phyloP scores from a whole-genome alignment of 805 yeast species.

The Starmerella floricola region DNA sequence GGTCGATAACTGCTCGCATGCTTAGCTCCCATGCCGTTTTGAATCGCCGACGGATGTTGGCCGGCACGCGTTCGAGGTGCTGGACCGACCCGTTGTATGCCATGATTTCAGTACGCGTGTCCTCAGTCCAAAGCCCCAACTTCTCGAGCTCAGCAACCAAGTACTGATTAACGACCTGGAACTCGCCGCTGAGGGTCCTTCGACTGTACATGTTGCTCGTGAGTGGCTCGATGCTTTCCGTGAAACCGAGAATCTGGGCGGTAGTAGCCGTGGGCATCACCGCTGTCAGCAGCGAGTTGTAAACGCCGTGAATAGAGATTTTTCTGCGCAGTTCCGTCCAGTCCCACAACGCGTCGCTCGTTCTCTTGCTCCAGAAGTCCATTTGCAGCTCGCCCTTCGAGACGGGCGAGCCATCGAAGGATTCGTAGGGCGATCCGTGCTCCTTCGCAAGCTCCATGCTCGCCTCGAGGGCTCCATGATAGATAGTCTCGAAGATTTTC shows the following conservation, averaged over 20 bases:
- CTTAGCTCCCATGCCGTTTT: constrained; percentile 92
- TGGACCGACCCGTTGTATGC: constrained; percentile 76
- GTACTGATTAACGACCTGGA: constrained; percentile 76
- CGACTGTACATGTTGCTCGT: constrained; percentile 82
- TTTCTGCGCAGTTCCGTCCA: constrained; percentile 58
- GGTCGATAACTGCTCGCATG: constrained; percentile 64
- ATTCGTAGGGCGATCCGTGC: constrained; percentile 50
- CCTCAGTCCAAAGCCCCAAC: constrained; percentile 65
- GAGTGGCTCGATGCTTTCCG: constrained; percentile 87
- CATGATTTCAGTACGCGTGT: constrained; percentile 60
- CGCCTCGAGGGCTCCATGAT: constrained; percentile 79
- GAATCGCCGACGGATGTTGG: constrained; percentile 53
- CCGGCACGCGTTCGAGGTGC: constrained; percentile 55
- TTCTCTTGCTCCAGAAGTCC: constrained; percentile 70
- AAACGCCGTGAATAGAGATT: constrained; percentile 48
- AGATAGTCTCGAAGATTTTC: constrained; percentile 84
- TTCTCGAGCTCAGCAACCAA: constrained; percentile 64
- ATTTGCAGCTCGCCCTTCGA: constrained; percentile 70
- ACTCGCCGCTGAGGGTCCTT: constrained; percentile 83
- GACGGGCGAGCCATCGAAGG: constrained; percentile 74
- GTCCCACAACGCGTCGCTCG: constrained; percentile 43
- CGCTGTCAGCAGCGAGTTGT: constrained; percentile 79
- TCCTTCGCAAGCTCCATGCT: constrained; percentile 63
- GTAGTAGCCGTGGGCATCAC: constrained; percentile 98
- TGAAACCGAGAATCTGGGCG: constrained; percentile 82